Evolutionary conservation across 129 eudicot genomes (phyloP), one percentile per base, ranked within the genome.

Genomic region (Mikania micrantha): DNA sequence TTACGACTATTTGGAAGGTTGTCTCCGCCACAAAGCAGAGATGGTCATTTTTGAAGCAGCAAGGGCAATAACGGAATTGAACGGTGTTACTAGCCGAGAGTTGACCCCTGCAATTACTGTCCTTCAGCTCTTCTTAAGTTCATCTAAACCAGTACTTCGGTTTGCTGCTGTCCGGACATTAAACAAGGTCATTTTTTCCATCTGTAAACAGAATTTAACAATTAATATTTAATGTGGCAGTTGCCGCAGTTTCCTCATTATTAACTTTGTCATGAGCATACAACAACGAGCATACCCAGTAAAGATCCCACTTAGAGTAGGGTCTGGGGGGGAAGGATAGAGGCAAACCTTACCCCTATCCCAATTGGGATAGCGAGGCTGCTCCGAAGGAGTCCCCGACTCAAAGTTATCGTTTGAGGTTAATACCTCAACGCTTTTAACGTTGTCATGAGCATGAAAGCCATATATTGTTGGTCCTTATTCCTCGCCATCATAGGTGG

Each of bases 11-110:
- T 78, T 92, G 73, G 98, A 92, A 81, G 77, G 94, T 63, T 92
- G 98, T 58, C 95, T 92, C 11, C 96, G 98, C 29, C 98, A 92
- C 83, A 92, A 92, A 88, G 78, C 98, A 54, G 98, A 92, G 78
- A 92, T 92, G 98, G 98, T 92, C 66, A 88, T 88, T 69, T 86
- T 92, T 35, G 98, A 92, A 75, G 98, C 96, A 64, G 91, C 98
- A 39, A 82, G 94, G 77, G 98, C 96, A 66, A 88, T 92, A 80
- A 92, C 98, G 27, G 98, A 92, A 81, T 71, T 92, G 63, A 88
- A 53, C 67, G 90, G 86, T 64, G 98, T 92, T 48, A 88, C 96
- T 56, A 86, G 85, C 77, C 80, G 98, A 67, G 98, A 92, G 72
- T 67, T 92, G 66, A 92, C 96, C 29, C 98, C 98, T 25, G 98